Evolutionary conservation across 2,329 filamentous ascomycete species (phyloP), one percentile per base, ranked within the genome.

Genomic region (Cercospora sp.): DNA sequence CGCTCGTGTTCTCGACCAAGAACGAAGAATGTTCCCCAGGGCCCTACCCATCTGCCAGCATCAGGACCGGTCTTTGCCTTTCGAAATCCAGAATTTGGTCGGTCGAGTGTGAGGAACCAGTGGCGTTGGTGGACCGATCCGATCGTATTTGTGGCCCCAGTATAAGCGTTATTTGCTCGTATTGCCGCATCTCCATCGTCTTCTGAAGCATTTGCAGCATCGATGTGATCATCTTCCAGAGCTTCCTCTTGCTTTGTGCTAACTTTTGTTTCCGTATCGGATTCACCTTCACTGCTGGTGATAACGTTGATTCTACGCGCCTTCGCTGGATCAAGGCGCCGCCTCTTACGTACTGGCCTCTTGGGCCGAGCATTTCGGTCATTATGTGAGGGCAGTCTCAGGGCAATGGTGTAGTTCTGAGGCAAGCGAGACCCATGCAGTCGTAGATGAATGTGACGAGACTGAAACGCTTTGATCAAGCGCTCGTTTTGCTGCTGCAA

Each of bases 51-150:
- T 0, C 73, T 69, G 3, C 73, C 75, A 60, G 68, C 64, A 9
- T 76, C 72, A 7, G 70, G 36, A n/a, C 75, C 77, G 33, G 23
- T 70, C 5, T 74, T 75, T 23, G 75, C 76, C 73, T 78, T 79
- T 16, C 77, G 76, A 65, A 91, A 90, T 4, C 89, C 89, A 60
- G 85, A 88, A 4, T 82, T 84, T 28, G 74, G 76, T 12, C 87
- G 82, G 73, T 92, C 90, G 1, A 92, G 80, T 10, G 85, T 86
- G 18, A 91, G 73, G 68, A 87, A 90, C 90, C 89, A 92, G 51
- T 83, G 82, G 5, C 89, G 84, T 76, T 91, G 89, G 72, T 91
- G 86, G 3, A 91, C 81, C 42, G 89, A 91, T 5, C 85, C 87
- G 48, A 92, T 88, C 2, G 83, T 86, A 73, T 92, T 92, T 1